Base-by-base conservation (phyloP, 805 yeast genomes). In the Priceomyces fermenticarens region DNA sequence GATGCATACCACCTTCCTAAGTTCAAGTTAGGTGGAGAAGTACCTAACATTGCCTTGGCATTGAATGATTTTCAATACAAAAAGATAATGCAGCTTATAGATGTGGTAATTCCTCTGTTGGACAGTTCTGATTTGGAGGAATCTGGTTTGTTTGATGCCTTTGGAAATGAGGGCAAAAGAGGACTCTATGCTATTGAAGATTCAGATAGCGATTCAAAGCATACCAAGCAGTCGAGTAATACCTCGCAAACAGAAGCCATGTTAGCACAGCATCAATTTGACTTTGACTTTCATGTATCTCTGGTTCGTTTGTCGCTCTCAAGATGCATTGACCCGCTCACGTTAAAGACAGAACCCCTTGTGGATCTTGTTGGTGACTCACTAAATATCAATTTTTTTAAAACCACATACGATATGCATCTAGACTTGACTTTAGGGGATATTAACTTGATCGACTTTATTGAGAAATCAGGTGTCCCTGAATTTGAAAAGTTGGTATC, bases 41-140 rank as follows among this genome's bases (percentile, higher is more conserved):
- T 93, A 10, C 95, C 97, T 0, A 66, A 67, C 26, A 73, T 95
- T 45, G 72, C 73, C 25, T 80, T 93, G 3, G 75, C 85, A 25
- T 58, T 93, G 54, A 87, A 87, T 51, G 98, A 93, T 57, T 85
- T 81, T 53, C 97, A 95, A 58, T 95, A 95, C 64, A 86, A 88
- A 59, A 80, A 88, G 1, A 68, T 93, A 53, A 83, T 93, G 91
- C 80, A 81, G 42, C 65, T 91, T 33, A 66, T 91, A 27, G 85
- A 84, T 37, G 75, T 70, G 8, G 78, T 83, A 14, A 71, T 88
- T 9, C 97, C 97, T 2, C 30, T 50, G 12, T 57, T 70, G 39
- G 72, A 69, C 10, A 52, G 53, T 26, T 44, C 46, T 3, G 70
- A 67, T 9, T 53, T 48, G 1, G 72, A 66, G 14, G 65, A 54